Evolutionary conservation across 306 rosid genomes (phyloP).

Genomic region (Cucurbita pepo): DNA sequence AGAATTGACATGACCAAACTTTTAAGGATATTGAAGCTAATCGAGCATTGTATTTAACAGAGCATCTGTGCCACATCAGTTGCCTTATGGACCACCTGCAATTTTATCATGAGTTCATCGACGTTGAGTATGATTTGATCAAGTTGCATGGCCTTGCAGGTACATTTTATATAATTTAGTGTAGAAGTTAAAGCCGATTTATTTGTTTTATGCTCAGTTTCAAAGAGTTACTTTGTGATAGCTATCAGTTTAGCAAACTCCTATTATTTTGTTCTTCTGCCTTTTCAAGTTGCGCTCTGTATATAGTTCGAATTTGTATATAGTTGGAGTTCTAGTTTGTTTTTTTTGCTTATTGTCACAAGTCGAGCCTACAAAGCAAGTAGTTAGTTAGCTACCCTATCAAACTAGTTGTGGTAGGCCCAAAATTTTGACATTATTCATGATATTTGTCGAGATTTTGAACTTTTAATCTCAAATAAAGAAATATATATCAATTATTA

Average conservation of each 20-base stretch:
- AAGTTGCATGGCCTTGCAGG: neutral
- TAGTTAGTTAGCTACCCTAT: neutral
- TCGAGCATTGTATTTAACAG: conserved; percentile 14
- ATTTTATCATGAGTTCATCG: conserved; percentile 22
- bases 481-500: too few species aligned
- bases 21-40: neutral
- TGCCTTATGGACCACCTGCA: conserved; percentile 31
- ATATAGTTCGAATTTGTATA: neutral
- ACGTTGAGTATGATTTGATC: neutral
- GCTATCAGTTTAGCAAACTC: neutral
- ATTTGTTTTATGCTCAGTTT: neutral
- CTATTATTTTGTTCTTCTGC: neutral
- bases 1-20: too few species aligned
- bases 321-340: neutral
- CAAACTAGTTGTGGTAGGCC: neutral
- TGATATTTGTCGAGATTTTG: neutral
- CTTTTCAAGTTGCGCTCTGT: neutral
- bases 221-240: neutral
- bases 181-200: neutral
- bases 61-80: conserved; percentile 30
- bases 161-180: neutral
- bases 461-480: too few species aligned
- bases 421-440: neutral
- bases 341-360: neutral
- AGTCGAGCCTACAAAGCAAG: neutral